Base-by-base conservation (phyloP, 768 basidiomycete species). In the Mycena kentingensis region DNA sequence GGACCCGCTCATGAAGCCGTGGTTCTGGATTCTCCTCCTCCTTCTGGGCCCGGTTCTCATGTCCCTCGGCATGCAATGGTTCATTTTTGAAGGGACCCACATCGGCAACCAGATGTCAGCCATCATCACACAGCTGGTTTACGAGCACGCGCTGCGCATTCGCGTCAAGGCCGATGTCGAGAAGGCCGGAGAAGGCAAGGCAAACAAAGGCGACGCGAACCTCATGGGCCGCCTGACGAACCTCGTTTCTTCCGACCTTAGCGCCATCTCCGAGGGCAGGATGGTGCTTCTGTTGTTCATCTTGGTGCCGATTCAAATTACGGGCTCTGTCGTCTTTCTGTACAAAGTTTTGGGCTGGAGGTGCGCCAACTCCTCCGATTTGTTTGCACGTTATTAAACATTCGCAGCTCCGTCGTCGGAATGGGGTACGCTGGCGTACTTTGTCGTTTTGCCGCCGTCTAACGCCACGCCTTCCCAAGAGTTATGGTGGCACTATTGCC, bases 151-250 rank as follows among this genome's bases (percentile, higher is more conserved):
- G 13, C 74, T 92, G 5, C 78, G 84, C 28, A 81, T 90, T 39
- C 77, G 87, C 28, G 74, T 87, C 69, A 81, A 79, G 50, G 76
- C 82, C 16, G 74, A 73, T 29, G 50, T 49, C 10, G 36, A 27
- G 26, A 51, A 56, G 13, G 24, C 36, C 1, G 19, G 18, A 29
- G 29, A 39, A 6, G 43, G 18, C 34, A 62, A 49, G 12, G 46
- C 27, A 39, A 59, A 55, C 19, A 41, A 42, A 26, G 51, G 26
- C 12, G 41, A 27, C 28, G 70, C 70, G 10, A 83, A 85, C 62
- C 66, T 88, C 11, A 78, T 83, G 24, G 89, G 90, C 7, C 86
- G 81, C 63, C 84, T 91, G 63, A 91, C 86, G 65, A 90, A 89
- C 49, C 69, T 90, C 5, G 79, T 89, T 25, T 83, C 87, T 3